A percentile compares a stretch with the other conserved stretches of the same genome.
These are phyloP conservation scores for Allium fistulosum DNA, from an alignment of 106 monocot genomes.

Conservation along the genomic window DNA sequence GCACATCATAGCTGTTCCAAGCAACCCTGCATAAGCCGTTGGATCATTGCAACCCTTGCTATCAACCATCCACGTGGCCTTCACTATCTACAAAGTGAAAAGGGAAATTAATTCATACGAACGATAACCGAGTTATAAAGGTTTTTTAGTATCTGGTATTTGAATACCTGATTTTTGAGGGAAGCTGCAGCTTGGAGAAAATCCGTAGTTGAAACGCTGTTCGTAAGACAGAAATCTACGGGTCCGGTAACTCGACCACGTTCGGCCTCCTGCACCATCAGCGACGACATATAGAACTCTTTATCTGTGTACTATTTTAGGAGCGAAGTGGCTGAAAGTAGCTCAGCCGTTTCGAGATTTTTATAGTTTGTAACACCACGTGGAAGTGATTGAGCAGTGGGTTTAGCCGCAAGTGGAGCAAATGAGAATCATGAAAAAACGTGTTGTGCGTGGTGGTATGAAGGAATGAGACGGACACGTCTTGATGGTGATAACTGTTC, in stretches of 20 bases:
- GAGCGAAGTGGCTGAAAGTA: background rate
- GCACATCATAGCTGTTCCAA: constrained; percentile 3
- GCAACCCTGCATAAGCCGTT: constrained; percentile 6
- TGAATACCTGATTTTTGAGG: constrained; percentile 1
- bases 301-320: background rate
- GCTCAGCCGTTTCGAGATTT: background rate
- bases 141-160: no score
- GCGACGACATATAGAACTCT: background rate
- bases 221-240: background rate
- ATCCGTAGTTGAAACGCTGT: background rate
- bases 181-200: constrained; percentile 7
- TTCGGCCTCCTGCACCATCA: constrained; percentile 1
- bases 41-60: background rate
- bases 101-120: background rate
- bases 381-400: background rate
- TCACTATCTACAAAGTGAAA: background rate
- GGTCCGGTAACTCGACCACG: background rate
- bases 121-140: no score
- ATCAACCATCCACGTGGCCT: constrained; percentile 4
- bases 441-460: background rate
- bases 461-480: background rate
- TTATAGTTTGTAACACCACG: background rate
- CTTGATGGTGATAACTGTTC: no score
- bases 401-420: background rate
- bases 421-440: background rate